phyloP scores from a whole-genome alignment of 441 rosid genomes.

The Breynia disticha region DNA sequence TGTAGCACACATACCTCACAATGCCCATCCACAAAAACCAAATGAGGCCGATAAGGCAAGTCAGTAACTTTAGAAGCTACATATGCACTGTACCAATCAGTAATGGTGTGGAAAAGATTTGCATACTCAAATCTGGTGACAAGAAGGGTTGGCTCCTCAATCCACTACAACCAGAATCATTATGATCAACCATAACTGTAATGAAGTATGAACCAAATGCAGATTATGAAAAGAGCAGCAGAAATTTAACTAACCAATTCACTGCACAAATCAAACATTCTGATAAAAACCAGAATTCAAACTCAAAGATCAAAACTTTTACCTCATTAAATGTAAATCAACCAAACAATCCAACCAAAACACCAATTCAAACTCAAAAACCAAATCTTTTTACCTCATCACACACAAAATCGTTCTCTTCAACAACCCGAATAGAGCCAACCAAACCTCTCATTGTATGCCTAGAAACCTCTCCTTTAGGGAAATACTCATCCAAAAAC shows the following conservation, averaged over 20 bases:
- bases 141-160: slow-evolving; percentile 79
- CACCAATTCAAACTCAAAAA: too few species aligned
- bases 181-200: slow-evolving; percentile 1
- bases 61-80: slow-evolving; percentile 80
- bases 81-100: slow-evolving; percentile 93
- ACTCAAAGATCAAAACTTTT: too few species aligned
- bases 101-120: slow-evolving; percentile 78
- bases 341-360: too few species aligned
- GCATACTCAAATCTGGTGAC: slow-evolving; percentile 82
- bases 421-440: slow-evolving; percentile 45
- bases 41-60: slow-evolving; percentile 71
- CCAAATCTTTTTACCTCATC: slow-evolving; percentile 40
- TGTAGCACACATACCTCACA: slow-evolving; percentile 39
- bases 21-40: slow-evolving; percentile 91
- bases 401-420: slow-evolving; percentile 38
- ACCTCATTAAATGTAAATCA: too few species aligned
- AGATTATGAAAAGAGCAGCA: neutral
- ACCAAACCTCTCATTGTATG: slow-evolving; percentile 65
- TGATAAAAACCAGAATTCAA: too few species aligned
- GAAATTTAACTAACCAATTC: too few species aligned
- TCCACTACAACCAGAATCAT: slow-evolving; percentile 52
- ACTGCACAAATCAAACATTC: too few species aligned
- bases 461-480: slow-evolving; percentile 30
- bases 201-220: neutral
- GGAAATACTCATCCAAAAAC: slow-evolving; percentile 39